Conservation (phyloP, 768 basidiomycete genomes). For the Omphalotus guepiniiformis region DNA sequence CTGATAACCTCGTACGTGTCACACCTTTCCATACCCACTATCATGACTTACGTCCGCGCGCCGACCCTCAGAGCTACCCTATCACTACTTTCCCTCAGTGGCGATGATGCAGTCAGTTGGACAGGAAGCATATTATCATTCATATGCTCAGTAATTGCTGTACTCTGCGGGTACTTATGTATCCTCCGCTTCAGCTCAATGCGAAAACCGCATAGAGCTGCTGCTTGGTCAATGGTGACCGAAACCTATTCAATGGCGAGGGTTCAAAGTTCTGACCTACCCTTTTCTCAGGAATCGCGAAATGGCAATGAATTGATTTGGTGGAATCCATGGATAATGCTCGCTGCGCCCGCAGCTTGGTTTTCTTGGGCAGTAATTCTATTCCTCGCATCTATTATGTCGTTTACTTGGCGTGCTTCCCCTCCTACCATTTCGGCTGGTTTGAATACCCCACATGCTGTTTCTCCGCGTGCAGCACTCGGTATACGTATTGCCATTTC, state of each 20-base stretch:
- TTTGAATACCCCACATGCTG: no score
- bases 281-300: conserved; percentile 1
- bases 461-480: neutral
- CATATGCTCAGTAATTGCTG: conserved; percentile 1
- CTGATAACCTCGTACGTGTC: neutral
- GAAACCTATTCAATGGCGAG: neutral
- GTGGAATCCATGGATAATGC: conserved; percentile 3
- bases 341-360: conserved; percentile 4
- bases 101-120: neutral
- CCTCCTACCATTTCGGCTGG: neutral
- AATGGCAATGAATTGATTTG: conserved; percentile 1
- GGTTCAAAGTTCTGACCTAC: neutral
- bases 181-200: conserved; percentile 2
- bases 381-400: neutral
- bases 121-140: neutral
- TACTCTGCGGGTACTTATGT: conserved; percentile 1
- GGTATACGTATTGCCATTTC: neutral
- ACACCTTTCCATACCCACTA: no score
- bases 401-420: neutral
- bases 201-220: conserved; percentile 5
- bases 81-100: neutral
- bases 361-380: neutral
- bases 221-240: neutral
- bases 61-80: neutral
- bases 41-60: neutral